Conservation (phyloP, 768 basidiomycete species). For the Exsudoporus frostii region DNA sequence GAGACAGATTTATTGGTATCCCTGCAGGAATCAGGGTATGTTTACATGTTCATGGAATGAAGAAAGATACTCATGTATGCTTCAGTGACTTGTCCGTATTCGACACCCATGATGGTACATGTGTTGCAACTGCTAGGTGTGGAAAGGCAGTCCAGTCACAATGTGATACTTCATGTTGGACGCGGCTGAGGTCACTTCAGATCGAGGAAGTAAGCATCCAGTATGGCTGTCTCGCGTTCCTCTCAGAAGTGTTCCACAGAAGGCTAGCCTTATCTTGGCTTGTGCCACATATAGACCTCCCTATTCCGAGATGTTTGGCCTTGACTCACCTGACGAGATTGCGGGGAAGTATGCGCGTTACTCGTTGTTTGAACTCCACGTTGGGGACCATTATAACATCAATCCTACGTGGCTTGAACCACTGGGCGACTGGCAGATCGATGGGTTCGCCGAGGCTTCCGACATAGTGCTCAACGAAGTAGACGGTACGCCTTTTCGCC, state of each 20-base stretch:
- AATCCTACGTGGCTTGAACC: slow-evolving; percentile 36
- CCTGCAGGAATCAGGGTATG: slow-evolving; percentile 66
- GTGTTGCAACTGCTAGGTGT: slow-evolving; percentile 26
- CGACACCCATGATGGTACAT: slow-evolving; percentile 49
- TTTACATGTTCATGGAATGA: background rate
- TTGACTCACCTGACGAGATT: slow-evolving; percentile 13
- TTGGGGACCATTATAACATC: slow-evolving; percentile 20
- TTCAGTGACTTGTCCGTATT: slow-evolving; percentile 54
- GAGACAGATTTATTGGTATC: slow-evolving; percentile 44
- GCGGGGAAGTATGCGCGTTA: slow-evolving; percentile 9
- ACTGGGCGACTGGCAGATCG: slow-evolving; percentile 54
- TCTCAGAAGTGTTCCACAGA: slow-evolving; percentile 12
- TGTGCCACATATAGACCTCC: slow-evolving; percentile 37
- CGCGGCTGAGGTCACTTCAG: slow-evolving; percentile 19
- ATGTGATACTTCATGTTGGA: slow-evolving; percentile 19
- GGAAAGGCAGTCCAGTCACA: background rate
- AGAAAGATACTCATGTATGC: slow-evolving; percentile 2
- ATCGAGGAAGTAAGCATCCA: slow-evolving; percentile 15
- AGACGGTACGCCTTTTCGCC: slow-evolving; percentile 40
- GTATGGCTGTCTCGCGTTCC: background rate
- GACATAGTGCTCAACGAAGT: slow-evolving; percentile 43
- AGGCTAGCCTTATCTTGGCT: slow-evolving; percentile 37
- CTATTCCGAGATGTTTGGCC: slow-evolving; percentile 22
- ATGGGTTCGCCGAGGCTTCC: slow-evolving; percentile 44
- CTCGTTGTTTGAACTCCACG: slow-evolving; percentile 26